A percentile compares a stretch with the other conserved stretches of the same genome.
Evolutionary conservation across 805 yeast genomes (phyloP).

Genomic region (Cyberlindnera xishuangbannaensis): DNA sequence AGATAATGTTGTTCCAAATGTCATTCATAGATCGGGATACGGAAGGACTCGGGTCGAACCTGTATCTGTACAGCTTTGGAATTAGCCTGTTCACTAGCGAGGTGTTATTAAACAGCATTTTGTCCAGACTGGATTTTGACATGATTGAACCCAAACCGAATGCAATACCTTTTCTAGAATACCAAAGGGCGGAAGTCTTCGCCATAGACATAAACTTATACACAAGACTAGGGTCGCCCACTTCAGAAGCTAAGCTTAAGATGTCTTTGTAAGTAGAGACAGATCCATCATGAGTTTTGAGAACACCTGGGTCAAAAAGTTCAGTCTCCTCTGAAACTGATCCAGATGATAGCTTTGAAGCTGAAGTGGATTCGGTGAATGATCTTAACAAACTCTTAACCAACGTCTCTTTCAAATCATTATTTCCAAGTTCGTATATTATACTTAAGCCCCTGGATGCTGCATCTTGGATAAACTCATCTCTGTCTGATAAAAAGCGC

Average conservation of each 20-base stretch:
- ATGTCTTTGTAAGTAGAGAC: conserved; percentile 90
- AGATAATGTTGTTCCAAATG: conserved; percentile 74
- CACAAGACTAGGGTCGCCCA: conserved; percentile 91
- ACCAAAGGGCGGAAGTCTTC: conserved; percentile 82
- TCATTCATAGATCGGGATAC: conserved; percentile 82
- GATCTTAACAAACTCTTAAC: conserved; percentile 69
- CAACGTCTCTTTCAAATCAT: conserved; percentile 60
- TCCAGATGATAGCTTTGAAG: conserved; percentile 49
- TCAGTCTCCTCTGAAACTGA: conserved; percentile 73
- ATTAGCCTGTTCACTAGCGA: conserved; percentile 54
- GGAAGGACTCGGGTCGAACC: conserved; percentile 73
- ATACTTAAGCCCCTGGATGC: conserved; percentile 86
- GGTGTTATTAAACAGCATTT: conserved; percentile 48
- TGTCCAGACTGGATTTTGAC: conserved; percentile 69
- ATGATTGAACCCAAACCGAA: conserved; percentile 85
- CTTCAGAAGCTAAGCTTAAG: conserved; percentile 81
- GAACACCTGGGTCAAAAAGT: conserved; percentile 74
- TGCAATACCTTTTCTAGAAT: conserved; percentile 89
- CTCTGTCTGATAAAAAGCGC: conserved; percentile 72
- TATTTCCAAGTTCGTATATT: conserved; percentile 71
- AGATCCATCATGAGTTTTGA: conserved; percentile 79
- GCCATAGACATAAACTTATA: conserved; percentile 93
- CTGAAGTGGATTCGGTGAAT: conserved; percentile 61
- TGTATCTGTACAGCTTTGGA: conserved; percentile 78
- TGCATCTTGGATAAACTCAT: conserved; percentile 85